Conservation (phyloP, 129 eudicot genomes). For the Oenanthe sinensis region DNA sequence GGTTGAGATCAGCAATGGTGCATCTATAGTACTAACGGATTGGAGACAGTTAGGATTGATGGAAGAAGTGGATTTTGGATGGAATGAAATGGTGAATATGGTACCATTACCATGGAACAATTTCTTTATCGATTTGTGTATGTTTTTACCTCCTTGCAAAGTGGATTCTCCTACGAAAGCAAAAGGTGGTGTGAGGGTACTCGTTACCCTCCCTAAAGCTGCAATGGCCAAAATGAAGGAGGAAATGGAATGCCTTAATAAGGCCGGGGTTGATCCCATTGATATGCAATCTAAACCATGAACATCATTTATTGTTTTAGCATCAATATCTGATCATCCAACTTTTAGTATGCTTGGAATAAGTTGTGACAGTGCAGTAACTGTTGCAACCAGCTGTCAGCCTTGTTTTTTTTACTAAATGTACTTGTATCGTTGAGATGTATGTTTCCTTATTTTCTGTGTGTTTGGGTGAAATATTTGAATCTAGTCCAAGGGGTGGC, state of each 20-base stretch:
- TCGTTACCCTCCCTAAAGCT: slow-evolving; percentile 8
- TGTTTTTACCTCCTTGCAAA: slow-evolving; percentile 13
- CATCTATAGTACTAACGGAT: slow-evolving; percentile 13
- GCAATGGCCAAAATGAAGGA: slow-evolving; percentile 12
- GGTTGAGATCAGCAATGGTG: not conserved
- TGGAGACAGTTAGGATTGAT: slow-evolving; percentile 19
- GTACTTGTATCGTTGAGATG: not conserved
- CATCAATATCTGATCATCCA: not conserved
- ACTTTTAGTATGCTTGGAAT: not conserved
- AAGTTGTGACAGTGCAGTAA: not conserved
- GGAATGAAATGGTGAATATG: slow-evolving; percentile 10
- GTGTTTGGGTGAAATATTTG: not conserved
- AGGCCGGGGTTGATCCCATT: not conserved
- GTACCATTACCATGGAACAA: slow-evolving; percentile 16
- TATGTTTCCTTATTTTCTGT: not conserved
- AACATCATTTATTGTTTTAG: not conserved
- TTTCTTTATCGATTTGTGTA: slow-evolving; percentile 4
- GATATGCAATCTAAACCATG: not conserved
- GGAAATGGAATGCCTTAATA: slow-evolving; percentile 11
- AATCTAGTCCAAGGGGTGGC: not conserved
- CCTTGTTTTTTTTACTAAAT: not conserved
- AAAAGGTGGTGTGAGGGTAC: slow-evolving; percentile 14
- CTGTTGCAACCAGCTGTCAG: not conserved
- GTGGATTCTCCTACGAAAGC: not conserved
- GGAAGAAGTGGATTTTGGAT: slow-evolving; percentile 17